Percentiles rank a stretch among this genome's conserved stretches.
These are phyloP conservation scores for Ogataea paraovalis DNA, from an alignment of 805 yeast species.

Conservation along the genomic window DNA sequence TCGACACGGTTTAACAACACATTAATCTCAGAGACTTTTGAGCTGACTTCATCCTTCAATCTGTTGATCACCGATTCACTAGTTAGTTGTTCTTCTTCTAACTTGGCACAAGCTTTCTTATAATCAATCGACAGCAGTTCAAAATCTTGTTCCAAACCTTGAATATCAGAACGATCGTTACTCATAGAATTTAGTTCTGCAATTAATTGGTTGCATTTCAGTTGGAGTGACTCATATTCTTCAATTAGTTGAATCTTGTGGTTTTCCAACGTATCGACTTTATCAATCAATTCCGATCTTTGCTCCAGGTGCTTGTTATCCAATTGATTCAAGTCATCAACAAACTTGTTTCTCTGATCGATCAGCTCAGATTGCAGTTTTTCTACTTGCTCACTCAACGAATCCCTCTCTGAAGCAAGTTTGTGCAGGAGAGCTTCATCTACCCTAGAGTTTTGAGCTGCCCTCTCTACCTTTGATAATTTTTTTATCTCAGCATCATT, in stretches of 20 bases:
- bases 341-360: constrained; percentile 14
- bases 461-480: background rate
- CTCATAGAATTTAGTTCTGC: constrained; percentile 4
- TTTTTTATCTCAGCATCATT: background rate
- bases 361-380: constrained; percentile 15
- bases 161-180: constrained; percentile 27
- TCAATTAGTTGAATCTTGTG: constrained; percentile 35
- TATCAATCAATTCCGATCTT: constrained; percentile 26
- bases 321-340: constrained; percentile 11
- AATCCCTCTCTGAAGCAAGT: background rate
- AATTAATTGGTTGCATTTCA: constrained; percentile 13
- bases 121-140: constrained; percentile 34
- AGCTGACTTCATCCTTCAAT: constrained; percentile 20
- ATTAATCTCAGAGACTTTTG: constrained; percentile 36
- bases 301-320: constrained; percentile 25
- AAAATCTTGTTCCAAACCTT: constrained; percentile 37
- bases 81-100: constrained; percentile 19
- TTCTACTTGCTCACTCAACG: constrained; percentile 3
- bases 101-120: constrained; percentile 25
- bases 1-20: constrained; percentile 25
- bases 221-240: constrained; percentile 33
- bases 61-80: constrained; percentile 6
- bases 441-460: background rate
- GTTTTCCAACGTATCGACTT: constrained; percentile 34
- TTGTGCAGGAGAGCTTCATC: background rate